Conservation (phyloP, 108 stramenopile genomes). For the Stephanodiscus triporus region DNA sequence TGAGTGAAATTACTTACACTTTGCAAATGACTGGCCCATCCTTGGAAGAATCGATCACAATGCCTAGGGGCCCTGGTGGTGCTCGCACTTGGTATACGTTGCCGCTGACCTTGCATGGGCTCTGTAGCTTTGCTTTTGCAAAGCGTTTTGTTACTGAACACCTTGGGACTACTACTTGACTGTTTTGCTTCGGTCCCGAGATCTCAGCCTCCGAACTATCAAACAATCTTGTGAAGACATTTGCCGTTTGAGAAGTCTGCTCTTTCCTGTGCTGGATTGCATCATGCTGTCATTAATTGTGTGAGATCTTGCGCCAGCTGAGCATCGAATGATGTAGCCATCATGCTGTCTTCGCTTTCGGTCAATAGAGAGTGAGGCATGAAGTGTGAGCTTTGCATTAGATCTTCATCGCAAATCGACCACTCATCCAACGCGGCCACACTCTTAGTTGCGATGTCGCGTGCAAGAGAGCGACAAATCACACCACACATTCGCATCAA, state of each 20-base stretch:
- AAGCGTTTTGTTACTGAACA: constrained; percentile 13
- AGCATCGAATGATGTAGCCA: background rate
- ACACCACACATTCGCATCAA: too few relatives aligned
- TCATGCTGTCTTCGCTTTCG: constrained; percentile 19
- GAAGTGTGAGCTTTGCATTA: background rate
- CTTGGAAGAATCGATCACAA: constrained; percentile 37
- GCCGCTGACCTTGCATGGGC: background rate
- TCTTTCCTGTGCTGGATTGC: constrained; percentile 1
- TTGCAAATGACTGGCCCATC: constrained; percentile 30
- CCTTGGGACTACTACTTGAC: constrained; percentile 5
- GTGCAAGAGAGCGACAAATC: background rate
- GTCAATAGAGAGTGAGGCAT: constrained; percentile 8
- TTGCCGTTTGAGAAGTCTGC: background rate
- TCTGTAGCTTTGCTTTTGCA: background rate
- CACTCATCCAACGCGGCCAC: constrained; percentile 28
- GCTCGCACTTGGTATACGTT: constrained; percentile 36
- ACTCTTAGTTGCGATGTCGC: too few relatives aligned
- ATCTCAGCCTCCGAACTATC: background rate
- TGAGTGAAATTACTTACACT: constrained; percentile 10
- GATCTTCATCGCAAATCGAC: constrained; percentile 30
- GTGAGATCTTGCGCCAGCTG: background rate
- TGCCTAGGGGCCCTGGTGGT: constrained; percentile 37
- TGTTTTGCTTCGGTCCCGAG: background rate
- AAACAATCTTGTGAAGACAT: background rate
- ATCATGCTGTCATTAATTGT: background rate